A percentile compares a stretch with the other conserved stretches of the same genome.
phyloP scores from a whole-genome alignment of 345 rosid species.

The Eucalyptus tenuipes region DNA sequence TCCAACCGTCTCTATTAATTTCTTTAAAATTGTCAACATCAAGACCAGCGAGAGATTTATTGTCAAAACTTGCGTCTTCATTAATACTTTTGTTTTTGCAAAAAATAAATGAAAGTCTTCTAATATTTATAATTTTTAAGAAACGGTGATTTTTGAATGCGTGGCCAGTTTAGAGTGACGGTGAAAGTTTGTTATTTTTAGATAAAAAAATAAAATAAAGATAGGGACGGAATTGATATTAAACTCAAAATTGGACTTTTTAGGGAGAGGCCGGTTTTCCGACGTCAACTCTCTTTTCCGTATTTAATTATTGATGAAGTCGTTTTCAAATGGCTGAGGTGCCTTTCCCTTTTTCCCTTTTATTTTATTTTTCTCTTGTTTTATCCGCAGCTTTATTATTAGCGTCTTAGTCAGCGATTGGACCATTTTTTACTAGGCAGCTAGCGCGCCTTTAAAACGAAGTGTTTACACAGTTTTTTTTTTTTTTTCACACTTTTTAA shows the following conservation, averaged over 20 bases:
- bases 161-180: not conserved
- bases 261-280: not conserved
- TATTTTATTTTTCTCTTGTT: not conserved
- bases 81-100: not conserved
- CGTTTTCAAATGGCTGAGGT: not conserved
- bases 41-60: fast-evolving
- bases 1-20: not conserved
- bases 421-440: not conserved
- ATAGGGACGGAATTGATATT: not conserved
- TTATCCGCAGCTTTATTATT: not conserved
- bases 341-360: not conserved
- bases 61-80: too few species aligned
- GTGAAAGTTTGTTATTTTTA: not conserved
- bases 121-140: not conserved
- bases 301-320: not conserved
- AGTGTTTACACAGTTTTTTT: not conserved
- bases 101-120: not conserved
- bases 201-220: not conserved
- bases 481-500: not conserved
- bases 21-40: not conserved
- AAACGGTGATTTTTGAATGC: not conserved
- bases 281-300: not conserved
- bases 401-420: not conserved
- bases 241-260: not conserved
- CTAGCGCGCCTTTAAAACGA: not conserved